Conservation (phyloP, 495 filamentous ascomycete species). For the Tuber magnatum region DNA sequence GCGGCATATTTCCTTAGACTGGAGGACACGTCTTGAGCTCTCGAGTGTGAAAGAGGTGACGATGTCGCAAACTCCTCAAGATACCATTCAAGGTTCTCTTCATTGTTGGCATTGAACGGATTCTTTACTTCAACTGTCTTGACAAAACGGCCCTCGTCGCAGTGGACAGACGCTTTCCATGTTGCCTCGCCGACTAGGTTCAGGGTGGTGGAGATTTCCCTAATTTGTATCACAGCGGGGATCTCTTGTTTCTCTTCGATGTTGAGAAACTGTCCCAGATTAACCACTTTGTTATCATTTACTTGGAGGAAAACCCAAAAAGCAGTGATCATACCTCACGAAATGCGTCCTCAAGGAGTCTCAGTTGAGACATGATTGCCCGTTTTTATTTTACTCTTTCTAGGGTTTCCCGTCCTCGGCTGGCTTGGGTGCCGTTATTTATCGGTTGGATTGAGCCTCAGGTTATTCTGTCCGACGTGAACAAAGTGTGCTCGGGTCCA, state of each 20-base stretch:
- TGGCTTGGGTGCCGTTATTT: neutral
- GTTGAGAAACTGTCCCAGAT: neutral
- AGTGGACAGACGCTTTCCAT: neutral
- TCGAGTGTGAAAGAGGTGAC: neutral
- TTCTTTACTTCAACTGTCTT: neutral
- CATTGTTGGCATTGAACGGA: neutral
- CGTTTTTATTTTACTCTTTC: neutral
- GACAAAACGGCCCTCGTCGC: neutral
- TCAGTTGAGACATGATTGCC: conserved; percentile 3
- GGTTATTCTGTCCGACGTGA: neutral
- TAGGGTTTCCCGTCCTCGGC: neutral
- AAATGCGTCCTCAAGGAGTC: conserved; percentile 1
- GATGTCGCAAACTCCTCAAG: neutral
- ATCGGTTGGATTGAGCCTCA: neutral
- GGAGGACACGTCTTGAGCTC: neutral
- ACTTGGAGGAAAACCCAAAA: neutral
- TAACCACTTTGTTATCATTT: neutral
- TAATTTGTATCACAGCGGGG: conserved; percentile 2
- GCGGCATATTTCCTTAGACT: neutral
- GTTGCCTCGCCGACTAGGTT: neutral
- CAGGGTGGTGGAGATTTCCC: neutral
- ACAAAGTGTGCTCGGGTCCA: neutral
- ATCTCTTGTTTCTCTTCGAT: neutral
- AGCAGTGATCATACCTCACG: neutral
- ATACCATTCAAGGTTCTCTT: conserved; percentile 3